Evolutionary conservation across 2,329 filamentous ascomycete genomes (phyloP).

Genomic region (Cytospora piceae): DNA sequence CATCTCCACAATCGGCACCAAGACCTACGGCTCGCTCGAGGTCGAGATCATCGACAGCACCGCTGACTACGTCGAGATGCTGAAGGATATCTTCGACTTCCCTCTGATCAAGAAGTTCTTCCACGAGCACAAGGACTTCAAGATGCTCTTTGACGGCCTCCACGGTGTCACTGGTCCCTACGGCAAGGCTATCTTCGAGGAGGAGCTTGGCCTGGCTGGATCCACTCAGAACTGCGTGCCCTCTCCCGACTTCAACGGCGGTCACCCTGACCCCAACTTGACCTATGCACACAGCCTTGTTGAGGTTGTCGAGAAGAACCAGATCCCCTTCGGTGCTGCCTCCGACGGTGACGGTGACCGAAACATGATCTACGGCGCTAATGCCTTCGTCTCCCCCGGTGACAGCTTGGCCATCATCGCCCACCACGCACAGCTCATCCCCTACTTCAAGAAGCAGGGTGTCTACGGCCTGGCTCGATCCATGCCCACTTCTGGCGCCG

Average conservation of each 20-base stretch:
- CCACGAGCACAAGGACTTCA: conserved; percentile 84
- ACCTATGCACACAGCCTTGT: conserved; percentile 96
- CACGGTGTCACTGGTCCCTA: conserved; percentile 96
- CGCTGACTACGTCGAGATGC: conserved; percentile 88
- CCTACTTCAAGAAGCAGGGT: conserved; percentile 97
- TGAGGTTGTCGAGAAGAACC: conserved; percentile 86
- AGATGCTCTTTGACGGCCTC: conserved; percentile 93
- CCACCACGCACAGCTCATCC: conserved; percentile 93
- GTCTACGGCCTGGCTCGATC: conserved; percentile 93
- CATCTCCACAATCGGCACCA: conserved; percentile 78
- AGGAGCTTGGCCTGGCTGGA: conserved; percentile 79
- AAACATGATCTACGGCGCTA: conserved; percentile 99
- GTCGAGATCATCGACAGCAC: conserved; percentile 96
- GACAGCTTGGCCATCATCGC: conserved; percentile 98
- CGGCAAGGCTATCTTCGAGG: conserved; percentile 90
- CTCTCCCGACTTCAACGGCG: conserved; percentile 92
- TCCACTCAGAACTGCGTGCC: conserved; percentile 89
- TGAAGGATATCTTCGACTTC: conserved; percentile 99
- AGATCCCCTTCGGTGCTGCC: conserved; percentile 93
- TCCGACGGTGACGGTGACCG: conserved; percentile 97
- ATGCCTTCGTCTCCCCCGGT: conserved; percentile 93
- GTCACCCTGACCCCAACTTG: conserved; percentile 96
- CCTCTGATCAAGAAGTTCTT: conserved; percentile 95
- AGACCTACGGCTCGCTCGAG: conserved; percentile 83
- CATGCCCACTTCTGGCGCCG: conserved; percentile 95